These are phyloP conservation scores for Ceratobasidium theobromae DNA, from an alignment of 1,284 basidiomycete species.

Conservation along the genomic window DNA sequence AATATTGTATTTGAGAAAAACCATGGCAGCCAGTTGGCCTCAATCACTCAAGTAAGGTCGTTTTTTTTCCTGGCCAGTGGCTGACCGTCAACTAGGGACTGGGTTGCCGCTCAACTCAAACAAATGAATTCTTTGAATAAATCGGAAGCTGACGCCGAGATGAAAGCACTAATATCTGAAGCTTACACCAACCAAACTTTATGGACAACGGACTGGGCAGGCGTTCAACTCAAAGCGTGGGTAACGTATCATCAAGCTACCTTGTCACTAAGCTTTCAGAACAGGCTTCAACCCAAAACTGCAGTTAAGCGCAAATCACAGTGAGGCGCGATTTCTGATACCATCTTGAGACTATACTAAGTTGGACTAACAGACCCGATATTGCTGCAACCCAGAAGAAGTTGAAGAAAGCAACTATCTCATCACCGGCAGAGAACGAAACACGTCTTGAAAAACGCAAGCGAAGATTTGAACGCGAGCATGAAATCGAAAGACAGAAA, in stretches of 20 bases:
- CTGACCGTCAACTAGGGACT: slow-evolving; percentile 56
- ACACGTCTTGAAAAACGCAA: slow-evolving; percentile 64
- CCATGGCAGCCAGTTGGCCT: slow-evolving; percentile 29
- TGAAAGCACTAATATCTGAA: slow-evolving; percentile 84
- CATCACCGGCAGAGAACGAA: slow-evolving; percentile 54
- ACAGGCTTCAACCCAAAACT: slow-evolving; percentile 67
- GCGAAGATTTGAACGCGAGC: slow-evolving; percentile 76
- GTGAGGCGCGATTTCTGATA: no score
- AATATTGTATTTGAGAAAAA: neutral
- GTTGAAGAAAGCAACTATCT: slow-evolving; percentile 60
- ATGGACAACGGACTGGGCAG: slow-evolving; percentile 87
- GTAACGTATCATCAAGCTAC: slow-evolving; percentile 34
- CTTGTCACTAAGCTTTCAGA: slow-evolving; percentile 39
- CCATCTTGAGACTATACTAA: neutral
- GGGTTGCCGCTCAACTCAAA: slow-evolving; percentile 79
- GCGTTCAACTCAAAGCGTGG: slow-evolving; percentile 77
- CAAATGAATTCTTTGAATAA: slow-evolving; percentile 78
- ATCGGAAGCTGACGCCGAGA: slow-evolving; percentile 72
- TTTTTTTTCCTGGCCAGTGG: neutral
- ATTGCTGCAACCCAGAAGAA: slow-evolving; percentile 56
- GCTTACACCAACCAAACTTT: slow-evolving; percentile 75
- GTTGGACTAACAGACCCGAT: slow-evolving; percentile 17
- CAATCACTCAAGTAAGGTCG: slow-evolving; percentile 24
- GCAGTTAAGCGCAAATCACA: slow-evolving; percentile 67
- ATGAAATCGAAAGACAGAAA: slow-evolving; percentile 76